Percentiles rank a stretch among this genome's conserved stretches.
These are phyloP conservation scores for Cyclotella kingstonii DNA, from an alignment of 108 stramenopile genomes.

Conservation along the genomic window DNA sequence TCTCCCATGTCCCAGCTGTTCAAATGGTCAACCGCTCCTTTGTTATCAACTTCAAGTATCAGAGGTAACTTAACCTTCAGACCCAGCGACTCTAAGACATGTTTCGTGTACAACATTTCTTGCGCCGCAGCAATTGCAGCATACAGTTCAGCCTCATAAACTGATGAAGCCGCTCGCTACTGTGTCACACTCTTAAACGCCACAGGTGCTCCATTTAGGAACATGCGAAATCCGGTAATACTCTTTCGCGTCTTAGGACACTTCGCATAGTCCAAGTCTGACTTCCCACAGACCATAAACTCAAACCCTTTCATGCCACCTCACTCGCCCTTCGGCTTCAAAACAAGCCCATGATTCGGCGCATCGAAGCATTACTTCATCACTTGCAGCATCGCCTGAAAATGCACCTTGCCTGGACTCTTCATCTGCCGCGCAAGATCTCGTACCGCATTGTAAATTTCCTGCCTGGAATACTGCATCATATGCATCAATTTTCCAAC, in stretches of 20 bases:
- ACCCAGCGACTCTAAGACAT: not conserved
- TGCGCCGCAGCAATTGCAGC: not conserved
- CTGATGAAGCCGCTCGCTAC: no score
- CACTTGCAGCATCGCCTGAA: conserved; percentile 4
- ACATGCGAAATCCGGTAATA: no score
- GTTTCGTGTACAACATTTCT: not conserved
- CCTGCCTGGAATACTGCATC: conserved; percentile 25
- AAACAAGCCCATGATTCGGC: conserved; percentile 6
- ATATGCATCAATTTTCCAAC: conserved; percentile 28
- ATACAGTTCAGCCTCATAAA: no score
- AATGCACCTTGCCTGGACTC: not conserved
- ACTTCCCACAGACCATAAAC: conserved; percentile 7
- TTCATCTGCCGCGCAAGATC: conserved; percentile 11
- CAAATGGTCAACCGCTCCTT: not conserved
- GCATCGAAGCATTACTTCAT: conserved; percentile 24
- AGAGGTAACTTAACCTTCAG: conserved; percentile 5
- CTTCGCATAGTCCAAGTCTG: conserved; percentile 26
- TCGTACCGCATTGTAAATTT: conserved; percentile 13
- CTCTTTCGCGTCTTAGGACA: no score
- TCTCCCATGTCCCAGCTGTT: not conserved
- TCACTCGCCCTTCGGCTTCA: conserved; percentile 20
- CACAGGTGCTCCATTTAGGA: no score
- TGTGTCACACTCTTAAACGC: no score
- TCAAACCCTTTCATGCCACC: conserved; percentile 27
- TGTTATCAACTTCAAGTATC: not conserved